Conservation (phyloP, 2,329 filamentous ascomycete genomes). For the Huntiella moniliformis region DNA sequence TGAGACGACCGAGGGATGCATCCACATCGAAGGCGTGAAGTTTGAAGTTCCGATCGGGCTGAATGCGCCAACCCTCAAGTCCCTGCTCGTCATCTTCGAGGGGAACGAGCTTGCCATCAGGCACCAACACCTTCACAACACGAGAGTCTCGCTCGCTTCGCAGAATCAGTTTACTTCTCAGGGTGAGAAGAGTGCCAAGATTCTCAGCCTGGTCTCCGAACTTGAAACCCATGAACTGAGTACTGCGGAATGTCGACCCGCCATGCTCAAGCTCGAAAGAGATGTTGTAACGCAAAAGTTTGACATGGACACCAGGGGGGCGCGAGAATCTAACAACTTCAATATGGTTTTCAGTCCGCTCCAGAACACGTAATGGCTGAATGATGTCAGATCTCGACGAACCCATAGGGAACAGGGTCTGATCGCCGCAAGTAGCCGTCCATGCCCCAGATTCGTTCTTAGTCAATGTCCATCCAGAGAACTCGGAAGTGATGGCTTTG, state of each 20-base stretch:
- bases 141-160: slow-evolving; percentile 9
- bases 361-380: background rate
- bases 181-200: background rate
- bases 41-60: no score
- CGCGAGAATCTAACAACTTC: background rate
- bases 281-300: slow-evolving; percentile 28
- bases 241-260: slow-evolving; percentile 21
- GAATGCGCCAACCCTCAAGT: no score
- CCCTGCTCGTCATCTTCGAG: background rate
- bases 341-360: background rate
- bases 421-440: no score
- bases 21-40: slow-evolving; percentile 31
- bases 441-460: no score
- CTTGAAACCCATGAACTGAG: slow-evolving; percentile 25
- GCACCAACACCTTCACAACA: slow-evolving; percentile 21
- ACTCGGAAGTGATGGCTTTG: no score
- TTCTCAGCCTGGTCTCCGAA: background rate
- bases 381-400: background rate
- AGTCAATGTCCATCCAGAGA: no score
- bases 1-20: slow-evolving; percentile 26
- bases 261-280: slow-evolving; percentile 23
- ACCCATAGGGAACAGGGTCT: no score
- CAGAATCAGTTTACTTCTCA: slow-evolving; percentile 27
- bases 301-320: slow-evolving; percentile 18
- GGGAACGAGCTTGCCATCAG: background rate